Conservation (phyloP, 306 rosid genomes). For the Dicorynia guianensis region DNA sequence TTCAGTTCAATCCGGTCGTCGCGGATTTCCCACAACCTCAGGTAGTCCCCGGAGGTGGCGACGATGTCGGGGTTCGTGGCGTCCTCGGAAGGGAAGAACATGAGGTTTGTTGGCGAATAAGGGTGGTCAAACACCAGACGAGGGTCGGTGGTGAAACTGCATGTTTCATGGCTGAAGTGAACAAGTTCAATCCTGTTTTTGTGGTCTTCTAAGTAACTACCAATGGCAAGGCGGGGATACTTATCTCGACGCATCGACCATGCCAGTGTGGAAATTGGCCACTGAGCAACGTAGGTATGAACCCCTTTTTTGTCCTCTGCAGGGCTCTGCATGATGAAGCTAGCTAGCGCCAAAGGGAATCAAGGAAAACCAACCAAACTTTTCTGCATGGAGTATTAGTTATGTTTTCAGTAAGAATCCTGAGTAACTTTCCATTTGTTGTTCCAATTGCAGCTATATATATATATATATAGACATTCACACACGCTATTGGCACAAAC, state of each 20-base stretch:
- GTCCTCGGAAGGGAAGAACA: slow-evolving; percentile 73
- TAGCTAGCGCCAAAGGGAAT: slow-evolving; percentile 7
- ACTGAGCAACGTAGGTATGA: slow-evolving; percentile 57
- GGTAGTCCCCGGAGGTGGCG: slow-evolving; percentile 71
- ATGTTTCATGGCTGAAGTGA: slow-evolving; percentile 55
- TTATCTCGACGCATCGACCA: slow-evolving; percentile 70
- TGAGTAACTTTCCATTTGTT: too few species aligned
- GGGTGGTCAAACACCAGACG: slow-evolving; percentile 68
- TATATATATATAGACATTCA: too few species aligned
- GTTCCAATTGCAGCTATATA: too few species aligned
- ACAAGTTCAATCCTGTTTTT: slow-evolving; percentile 72
- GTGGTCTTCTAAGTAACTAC: slow-evolving; percentile 65
- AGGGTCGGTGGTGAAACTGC: slow-evolving; percentile 52
- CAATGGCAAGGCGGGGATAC: slow-evolving; percentile 60
- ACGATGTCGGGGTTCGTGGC: slow-evolving; percentile 57
- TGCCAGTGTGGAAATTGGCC: slow-evolving; percentile 64
- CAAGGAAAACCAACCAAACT: neutral
- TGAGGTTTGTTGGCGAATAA: slow-evolving; percentile 69
- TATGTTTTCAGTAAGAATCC: too few species aligned
- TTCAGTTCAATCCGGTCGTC: slow-evolving; percentile 63
- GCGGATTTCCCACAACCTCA: slow-evolving; percentile 70
- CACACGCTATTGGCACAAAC: too few species aligned
- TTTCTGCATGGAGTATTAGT: slow-evolving; percentile 13
- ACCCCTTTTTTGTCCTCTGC: slow-evolving; percentile 50
- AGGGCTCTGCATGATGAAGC: slow-evolving; percentile 49